A percentile compares a stretch with the other conserved stretches of the same genome.
phyloP scores from a whole-genome alignment of 1,139 yeast genomes.

The Waltiozyma sp. region DNA sequence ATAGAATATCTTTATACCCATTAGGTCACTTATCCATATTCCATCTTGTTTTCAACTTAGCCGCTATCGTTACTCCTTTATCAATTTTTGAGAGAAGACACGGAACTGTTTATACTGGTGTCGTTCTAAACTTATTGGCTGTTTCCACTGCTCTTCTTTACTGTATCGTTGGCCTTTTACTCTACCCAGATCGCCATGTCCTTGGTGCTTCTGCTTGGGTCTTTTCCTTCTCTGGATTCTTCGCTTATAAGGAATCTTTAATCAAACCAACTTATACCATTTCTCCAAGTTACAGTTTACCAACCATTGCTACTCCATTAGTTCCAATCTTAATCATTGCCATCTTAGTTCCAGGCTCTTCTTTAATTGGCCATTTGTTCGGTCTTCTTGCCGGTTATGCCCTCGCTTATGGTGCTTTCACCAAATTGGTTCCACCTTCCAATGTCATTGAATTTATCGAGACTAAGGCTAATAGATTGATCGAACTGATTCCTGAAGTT shows the following conservation, averaged over 20 bases:
- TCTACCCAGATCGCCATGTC: conserved; percentile 45
- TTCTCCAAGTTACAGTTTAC: conserved; percentile 31
- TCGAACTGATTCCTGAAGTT: conserved; percentile 40
- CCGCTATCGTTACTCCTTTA: conserved; percentile 50
- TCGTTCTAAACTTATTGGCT: conserved; percentile 64
- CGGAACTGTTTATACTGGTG: conserved; percentile 84
- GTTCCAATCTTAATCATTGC: conserved; percentile 38
- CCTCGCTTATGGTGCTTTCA: conserved; percentile 41
- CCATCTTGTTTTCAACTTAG: conserved; percentile 56
- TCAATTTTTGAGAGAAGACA: conserved; percentile 60
- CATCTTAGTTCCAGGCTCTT: conserved; percentile 43
- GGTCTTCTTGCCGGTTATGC: conserved; percentile 44
- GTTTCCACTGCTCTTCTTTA: conserved; percentile 61
- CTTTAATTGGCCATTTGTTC: conserved; percentile 63
- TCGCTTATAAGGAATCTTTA: conserved; percentile 48
- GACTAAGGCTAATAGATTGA: conserved; percentile 34
- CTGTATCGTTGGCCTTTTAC: conserved; percentile 42
- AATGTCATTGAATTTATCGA: conserved; percentile 60
- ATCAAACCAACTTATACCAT: conserved; percentile 34
- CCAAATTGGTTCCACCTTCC: conserved; percentile 52
- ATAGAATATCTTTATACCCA: conserved; percentile 65
- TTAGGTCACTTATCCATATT: conserved; percentile 50
- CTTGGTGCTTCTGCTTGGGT: conserved; percentile 68
- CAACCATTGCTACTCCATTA: conserved; percentile 55
- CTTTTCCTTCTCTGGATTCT: conserved; percentile 59